Evolutionary conservation across 2,329 filamentous ascomycete species (phyloP).

Genomic region (Cylindrodendrum hubeiense): DNA sequence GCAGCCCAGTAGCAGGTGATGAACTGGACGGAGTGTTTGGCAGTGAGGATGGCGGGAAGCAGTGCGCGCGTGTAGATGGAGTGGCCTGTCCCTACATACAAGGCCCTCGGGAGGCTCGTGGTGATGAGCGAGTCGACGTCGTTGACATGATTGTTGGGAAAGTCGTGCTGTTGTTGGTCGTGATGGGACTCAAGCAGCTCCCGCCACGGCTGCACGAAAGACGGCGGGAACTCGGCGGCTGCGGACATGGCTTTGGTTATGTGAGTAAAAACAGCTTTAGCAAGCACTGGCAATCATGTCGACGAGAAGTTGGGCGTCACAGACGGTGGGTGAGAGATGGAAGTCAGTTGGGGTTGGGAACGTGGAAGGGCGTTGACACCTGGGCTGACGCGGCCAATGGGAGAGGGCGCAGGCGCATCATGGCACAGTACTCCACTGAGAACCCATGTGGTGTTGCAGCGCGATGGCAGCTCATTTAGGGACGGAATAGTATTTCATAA

Average conservation of each 20-base stretch:
- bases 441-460: neutral
- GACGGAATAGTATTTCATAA: neutral
- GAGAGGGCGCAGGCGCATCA: neutral
- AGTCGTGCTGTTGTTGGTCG: conserved; percentile 53
- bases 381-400: neutral
- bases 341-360: neutral
- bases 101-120: conserved; percentile 59
- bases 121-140: conserved; percentile 62
- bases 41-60: conserved; percentile 70
- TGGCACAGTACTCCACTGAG: neutral
- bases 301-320: neutral
- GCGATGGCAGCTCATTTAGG: neutral
- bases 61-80: conserved; percentile 68
- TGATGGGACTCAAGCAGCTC: conserved; percentile 48
- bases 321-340: neutral
- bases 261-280: neutral
- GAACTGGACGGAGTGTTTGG: conserved; percentile 76
- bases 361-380: neutral
- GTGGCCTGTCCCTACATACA: conserved; percentile 69
- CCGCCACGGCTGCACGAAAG: conserved; percentile 55
- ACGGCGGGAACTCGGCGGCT: conserved; percentile 48
- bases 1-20: conserved; percentile 87
- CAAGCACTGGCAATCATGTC: neutral
- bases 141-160: conserved; percentile 62
- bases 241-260: conserved; percentile 20